Percentiles rank a stretch among this genome's conserved stretches.
Conservation (phyloP, 2,329 filamentous ascomycete species). For the Fusarium drepaniforme region DNA sequence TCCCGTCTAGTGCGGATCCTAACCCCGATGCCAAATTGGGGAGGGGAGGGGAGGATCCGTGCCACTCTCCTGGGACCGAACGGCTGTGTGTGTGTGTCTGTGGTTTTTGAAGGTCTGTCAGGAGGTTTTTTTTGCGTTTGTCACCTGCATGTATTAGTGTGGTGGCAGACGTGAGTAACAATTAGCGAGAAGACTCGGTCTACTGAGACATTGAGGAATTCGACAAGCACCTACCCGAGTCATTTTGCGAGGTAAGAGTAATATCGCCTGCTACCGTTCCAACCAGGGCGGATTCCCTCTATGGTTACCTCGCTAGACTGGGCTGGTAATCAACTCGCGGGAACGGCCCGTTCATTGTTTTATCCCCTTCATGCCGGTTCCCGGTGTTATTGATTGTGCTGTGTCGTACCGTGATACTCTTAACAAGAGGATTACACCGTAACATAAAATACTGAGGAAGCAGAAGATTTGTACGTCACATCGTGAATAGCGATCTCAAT, state of each 20-base stretch:
- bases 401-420: constrained; percentile 1
- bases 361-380: not conserved
- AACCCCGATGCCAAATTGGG: constrained; percentile 11
- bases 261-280: not conserved
- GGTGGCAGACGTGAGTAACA: not conserved
- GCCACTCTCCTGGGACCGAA: constrained; percentile 9
- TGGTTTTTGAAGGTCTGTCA: not conserved
- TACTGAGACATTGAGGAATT: not conserved
- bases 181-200: not conserved
- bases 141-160: not conserved
- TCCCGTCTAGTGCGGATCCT: constrained; percentile 3
- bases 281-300: not conserved
- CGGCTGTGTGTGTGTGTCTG: not conserved
- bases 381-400: not conserved
- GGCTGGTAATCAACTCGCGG: constrained; percentile 2
- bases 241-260: constrained; percentile 3
- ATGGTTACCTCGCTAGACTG: not conserved
- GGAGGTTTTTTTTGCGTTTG: not conserved
- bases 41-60: constrained; percentile 2
- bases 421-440: not conserved
- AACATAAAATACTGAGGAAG: not conserved
- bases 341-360: constrained; percentile 29
- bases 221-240: constrained; percentile 1
- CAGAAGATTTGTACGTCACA: not conserved
- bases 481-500: constrained; percentile 29